Conservation (phyloP, 2,329 filamentous ascomycete genomes). For the Cladobotryum mycophilum region DNA sequence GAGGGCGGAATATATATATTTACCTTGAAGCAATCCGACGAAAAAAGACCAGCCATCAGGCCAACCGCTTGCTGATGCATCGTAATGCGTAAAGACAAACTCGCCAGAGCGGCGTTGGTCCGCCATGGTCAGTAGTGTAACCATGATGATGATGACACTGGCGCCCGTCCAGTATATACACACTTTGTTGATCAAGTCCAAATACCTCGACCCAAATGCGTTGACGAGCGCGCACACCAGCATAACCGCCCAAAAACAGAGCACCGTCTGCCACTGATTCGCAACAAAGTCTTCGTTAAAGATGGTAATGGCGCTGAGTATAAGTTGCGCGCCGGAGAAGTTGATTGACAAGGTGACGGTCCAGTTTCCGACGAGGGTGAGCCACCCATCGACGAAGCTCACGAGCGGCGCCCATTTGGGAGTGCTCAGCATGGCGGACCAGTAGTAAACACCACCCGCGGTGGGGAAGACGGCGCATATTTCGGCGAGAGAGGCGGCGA, state of each 20-base stretch:
- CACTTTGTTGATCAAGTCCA: slow-evolving; percentile 62
- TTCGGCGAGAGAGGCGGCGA: slow-evolving; percentile 65
- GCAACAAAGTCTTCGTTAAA: slow-evolving; percentile 54
- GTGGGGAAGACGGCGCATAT: slow-evolving; percentile 62
- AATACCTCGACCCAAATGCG: slow-evolving; percentile 50
- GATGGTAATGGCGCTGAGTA: slow-evolving; percentile 61
- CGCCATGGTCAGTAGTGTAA: slow-evolving; percentile 60
- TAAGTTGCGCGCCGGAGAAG: slow-evolving; percentile 63
- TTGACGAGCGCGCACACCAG: slow-evolving; percentile 60
- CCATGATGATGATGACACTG: slow-evolving; percentile 64
- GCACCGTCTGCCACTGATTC: slow-evolving; percentile 64
- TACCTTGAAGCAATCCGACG: slow-evolving; percentile 46
- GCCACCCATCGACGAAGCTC: slow-evolving; percentile 70
- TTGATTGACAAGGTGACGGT: slow-evolving; percentile 64
- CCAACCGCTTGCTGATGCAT: slow-evolving; percentile 64
- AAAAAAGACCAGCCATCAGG: slow-evolving; percentile 57
- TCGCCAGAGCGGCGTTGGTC: slow-evolving; percentile 52
- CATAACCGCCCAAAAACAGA: slow-evolving; percentile 66
- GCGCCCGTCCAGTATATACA: slow-evolving; percentile 68
- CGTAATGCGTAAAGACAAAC: slow-evolving; percentile 63
- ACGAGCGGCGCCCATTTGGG: slow-evolving; percentile 55
- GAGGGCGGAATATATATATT: slow-evolving; percentile 1
- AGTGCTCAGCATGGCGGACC: slow-evolving; percentile 62
- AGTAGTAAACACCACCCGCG: slow-evolving; percentile 64
- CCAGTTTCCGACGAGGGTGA: slow-evolving; percentile 66